These are phyloP conservation scores for Phytophthora boehmeriae DNA, from an alignment of 352 stramenopile species.

Conservation along the genomic window DNA sequence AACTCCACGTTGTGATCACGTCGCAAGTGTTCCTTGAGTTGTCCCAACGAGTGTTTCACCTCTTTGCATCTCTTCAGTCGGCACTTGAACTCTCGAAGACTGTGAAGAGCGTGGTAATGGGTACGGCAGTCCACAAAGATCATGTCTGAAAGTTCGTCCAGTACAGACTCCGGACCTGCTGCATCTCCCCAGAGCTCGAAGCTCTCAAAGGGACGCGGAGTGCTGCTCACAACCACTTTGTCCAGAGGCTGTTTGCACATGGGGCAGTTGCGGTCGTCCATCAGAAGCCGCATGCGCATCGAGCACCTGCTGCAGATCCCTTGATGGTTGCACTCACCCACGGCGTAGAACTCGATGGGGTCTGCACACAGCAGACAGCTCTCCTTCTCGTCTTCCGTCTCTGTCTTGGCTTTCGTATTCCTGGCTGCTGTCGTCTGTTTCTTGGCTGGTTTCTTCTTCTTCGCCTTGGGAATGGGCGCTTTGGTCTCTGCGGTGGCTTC, in stretches of 20 bases:
- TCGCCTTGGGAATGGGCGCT: constrained; percentile 3
- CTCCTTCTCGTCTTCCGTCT: constrained; percentile 43
- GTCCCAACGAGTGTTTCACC: constrained; percentile 49
- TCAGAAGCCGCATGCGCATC: constrained; percentile 79
- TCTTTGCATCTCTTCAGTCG: constrained; percentile 67
- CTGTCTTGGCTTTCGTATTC: constrained; percentile 4
- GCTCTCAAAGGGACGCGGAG: constrained; percentile 54
- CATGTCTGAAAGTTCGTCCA: constrained; percentile 80
- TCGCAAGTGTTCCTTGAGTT: constrained; percentile 76
- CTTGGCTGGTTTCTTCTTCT: constrained; percentile 25
- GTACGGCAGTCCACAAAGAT: constrained; percentile 74
- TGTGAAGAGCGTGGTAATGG: constrained; percentile 63
- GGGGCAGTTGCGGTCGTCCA: constrained; percentile 79
- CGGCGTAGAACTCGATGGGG: constrained; percentile 67
- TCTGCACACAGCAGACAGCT: constrained; percentile 73
- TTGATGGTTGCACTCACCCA: constrained; percentile 80
- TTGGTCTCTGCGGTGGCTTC: constrained; percentile 9
- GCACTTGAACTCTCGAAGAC: constrained; percentile 69
- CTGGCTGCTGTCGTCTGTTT: constrained; percentile 5
- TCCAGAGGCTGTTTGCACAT: constrained; percentile 82
- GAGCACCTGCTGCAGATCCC: constrained; percentile 86
- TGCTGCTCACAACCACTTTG: constrained; percentile 66
- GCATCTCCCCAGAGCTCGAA: constrained; percentile 83
- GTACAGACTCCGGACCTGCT: constrained; percentile 58
- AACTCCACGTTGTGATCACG: constrained; percentile 75